These are phyloP conservation scores for Cyclotella atomus DNA, from an alignment of 108 stramenopile genomes.

Conservation along the genomic window DNA sequence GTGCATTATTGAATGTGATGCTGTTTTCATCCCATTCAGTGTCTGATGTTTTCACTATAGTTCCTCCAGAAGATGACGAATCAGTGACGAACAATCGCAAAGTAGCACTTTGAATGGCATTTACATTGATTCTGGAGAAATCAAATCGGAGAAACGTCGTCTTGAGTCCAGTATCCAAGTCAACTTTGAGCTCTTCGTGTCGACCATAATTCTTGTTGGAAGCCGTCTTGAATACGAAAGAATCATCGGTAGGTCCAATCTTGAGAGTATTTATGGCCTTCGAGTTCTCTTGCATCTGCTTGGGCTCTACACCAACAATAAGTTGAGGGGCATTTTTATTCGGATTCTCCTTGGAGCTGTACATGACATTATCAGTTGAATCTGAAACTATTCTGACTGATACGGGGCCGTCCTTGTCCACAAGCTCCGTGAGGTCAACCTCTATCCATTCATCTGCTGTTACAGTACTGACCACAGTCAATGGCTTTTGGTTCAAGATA, in stretches of 20 bases:
- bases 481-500: constrained; percentile 18
- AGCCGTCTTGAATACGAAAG: constrained; percentile 24
- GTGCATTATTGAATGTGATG: constrained; percentile 28
- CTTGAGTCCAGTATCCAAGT: constrained; percentile 39
- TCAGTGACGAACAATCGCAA: constrained; percentile 32
- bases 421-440: constrained; percentile 34
- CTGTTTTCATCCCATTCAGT: constrained; percentile 34
- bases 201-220: constrained; percentile 37
- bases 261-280: constrained; percentile 33
- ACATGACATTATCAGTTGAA: constrained; percentile 43
- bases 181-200: constrained; percentile 33
- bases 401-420: constrained; percentile 35
- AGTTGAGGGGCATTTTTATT: constrained; percentile 39
- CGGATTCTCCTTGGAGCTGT: constrained; percentile 45
- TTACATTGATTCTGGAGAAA: constrained; percentile 26
- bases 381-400: constrained; percentile 31
- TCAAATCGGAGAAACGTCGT: constrained; percentile 39
- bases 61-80: constrained; percentile 34
- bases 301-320: constrained; percentile 31
- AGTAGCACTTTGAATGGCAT: constrained; percentile 25
- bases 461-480: constrained; percentile 30
- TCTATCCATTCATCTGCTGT: constrained; percentile 37
- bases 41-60: constrained; percentile 24
- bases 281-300: constrained; percentile 1
- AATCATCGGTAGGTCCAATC: constrained; percentile 44